Conservation (phyloP, 441 rosid genomes). For the Adansonia madagascariensis region DNA sequence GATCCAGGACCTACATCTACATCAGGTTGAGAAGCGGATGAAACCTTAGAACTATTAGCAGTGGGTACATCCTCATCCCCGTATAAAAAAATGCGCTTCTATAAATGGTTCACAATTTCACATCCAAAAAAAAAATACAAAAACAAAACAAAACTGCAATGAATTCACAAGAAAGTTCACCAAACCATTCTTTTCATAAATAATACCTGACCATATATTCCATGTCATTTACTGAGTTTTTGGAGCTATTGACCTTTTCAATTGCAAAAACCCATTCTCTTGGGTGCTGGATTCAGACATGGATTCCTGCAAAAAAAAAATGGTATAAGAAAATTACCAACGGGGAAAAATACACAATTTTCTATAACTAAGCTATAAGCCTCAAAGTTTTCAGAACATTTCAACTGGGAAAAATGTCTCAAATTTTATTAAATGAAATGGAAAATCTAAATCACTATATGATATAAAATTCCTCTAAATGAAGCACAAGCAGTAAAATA, state of each 20-base stretch:
- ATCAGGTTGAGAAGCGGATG: slow-evolving; percentile 46
- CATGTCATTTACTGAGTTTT: slow-evolving; percentile 32
- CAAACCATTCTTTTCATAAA: slow-evolving; percentile 24
- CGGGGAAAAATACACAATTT: not conserved
- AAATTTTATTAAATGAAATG: not conserved
- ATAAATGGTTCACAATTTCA: not conserved
- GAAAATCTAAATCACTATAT: not conserved
- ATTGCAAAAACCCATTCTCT: slow-evolving; percentile 56
- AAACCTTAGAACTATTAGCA: slow-evolving; percentile 42
- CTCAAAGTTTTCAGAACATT: not conserved
- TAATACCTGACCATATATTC: slow-evolving; percentile 58
- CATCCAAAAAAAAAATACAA: slow-evolving; percentile 3
- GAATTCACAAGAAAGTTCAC: not conserved
- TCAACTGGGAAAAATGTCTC: not conserved
- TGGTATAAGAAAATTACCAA: slow-evolving; percentile 19
- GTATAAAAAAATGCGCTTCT: slow-evolving; percentile 41
- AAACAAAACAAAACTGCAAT: not conserved
- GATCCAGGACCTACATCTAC: slow-evolving; percentile 40
- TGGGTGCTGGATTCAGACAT: slow-evolving; percentile 54
- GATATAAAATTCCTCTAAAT: not conserved
- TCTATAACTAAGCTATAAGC: not conserved
- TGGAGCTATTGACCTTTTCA: slow-evolving; percentile 49
- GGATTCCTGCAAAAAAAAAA: slow-evolving; percentile 50
- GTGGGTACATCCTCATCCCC: slow-evolving; percentile 51
- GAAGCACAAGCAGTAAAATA: not conserved